Base-by-base conservation (phyloP, 2,329 filamentous ascomycete species). In the Chaetomiaceae sp. region DNA sequence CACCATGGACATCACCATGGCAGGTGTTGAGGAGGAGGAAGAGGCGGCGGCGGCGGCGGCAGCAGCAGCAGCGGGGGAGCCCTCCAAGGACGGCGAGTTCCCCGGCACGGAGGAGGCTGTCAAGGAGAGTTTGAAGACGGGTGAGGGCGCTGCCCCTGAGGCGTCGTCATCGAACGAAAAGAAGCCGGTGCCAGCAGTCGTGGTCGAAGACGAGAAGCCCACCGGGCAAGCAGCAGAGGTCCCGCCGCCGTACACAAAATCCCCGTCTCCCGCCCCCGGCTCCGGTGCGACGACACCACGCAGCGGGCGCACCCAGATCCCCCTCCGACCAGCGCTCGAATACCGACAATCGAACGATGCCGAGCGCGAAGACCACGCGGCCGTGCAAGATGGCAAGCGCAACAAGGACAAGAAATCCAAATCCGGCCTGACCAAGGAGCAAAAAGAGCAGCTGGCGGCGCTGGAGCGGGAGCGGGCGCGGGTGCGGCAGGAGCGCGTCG, bases 1-100 rank as follows among this genome's bases (percentile, higher is more conserved):
- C 66, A 96, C 91, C 40, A 97, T 99, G 92, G 94, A 99, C 66
- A 97, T 99, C 62, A 91, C 90, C 19, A 92, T 91, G 84, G 79
- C 88, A 52, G 84, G 85, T 57, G 83, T 84, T 69, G 89, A 90
- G 64, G 86, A 88, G 61, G 83, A 86, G 57, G 84, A 81, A 42
- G 73, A 75, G 40, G 71, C 71, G 12, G 74, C 73, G 56, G 69
- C 70, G 0, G 73, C 75, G 37, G 71, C 76, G 12, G 59, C 60
- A 2, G 61, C 57, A 1, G 62, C 65, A 0, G 61, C 63, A 19
- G 58, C 60, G 39, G 59, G 60, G 2, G 66, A 64, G 2, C 72
- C 42, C 27, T 34, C 47, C 12, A 55, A 56, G 31, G 57, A 78
- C 2, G 71, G 67, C 39, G 80, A 84, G 61, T 81, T 82, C 50